Percentiles rank a stretch among this genome's conserved stretches.
phyloP scores from a whole-genome alignment of 2,329 filamentous ascomycete species.

The Fusarium sp. region DNA sequence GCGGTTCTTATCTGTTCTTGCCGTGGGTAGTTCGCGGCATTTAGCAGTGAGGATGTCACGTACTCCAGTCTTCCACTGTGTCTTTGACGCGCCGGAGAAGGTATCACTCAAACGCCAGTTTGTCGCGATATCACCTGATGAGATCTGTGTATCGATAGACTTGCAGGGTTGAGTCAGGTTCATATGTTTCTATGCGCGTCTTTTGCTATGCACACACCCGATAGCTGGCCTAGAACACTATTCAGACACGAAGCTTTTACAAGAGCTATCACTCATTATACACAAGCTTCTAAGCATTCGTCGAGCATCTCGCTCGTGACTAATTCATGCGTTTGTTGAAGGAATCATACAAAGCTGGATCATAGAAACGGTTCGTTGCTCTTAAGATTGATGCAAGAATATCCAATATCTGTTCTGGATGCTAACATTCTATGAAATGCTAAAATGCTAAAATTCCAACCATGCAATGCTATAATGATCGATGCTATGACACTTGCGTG shows the following conservation, averaged over 20 bases:
- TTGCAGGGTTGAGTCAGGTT: too few relatives aligned
- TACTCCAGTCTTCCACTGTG: background rate
- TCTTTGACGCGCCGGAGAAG: slow-evolving; percentile 5
- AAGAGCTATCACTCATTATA: too few relatives aligned
- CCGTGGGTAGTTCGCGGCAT: too few relatives aligned
- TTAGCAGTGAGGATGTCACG: background rate
- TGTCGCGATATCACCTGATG: slow-evolving; percentile 13
- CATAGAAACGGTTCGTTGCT: background rate
- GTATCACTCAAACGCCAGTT: slow-evolving; percentile 3
- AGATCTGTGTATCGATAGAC: background rate
- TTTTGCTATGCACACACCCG: background rate
- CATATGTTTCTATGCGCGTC: too few relatives aligned
- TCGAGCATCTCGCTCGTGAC: too few relatives aligned
- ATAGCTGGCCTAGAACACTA: too few relatives aligned
- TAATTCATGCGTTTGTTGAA: too few relatives aligned
- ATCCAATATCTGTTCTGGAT: background rate
- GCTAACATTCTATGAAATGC: slow-evolving; percentile 9
- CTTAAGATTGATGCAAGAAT: background rate
- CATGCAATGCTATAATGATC: slow-evolving; percentile 1
- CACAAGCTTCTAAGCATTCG: too few relatives aligned
- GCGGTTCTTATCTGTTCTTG: too few relatives aligned
- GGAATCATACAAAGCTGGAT: background rate
- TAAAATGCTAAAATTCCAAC: background rate
- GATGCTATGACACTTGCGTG: slow-evolving; percentile 14
- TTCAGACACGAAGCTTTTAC: too few relatives aligned